These are phyloP conservation scores for Triticum timopheevii DNA, from an alignment of 176 grass and related monocot genomes.

Conservation along the genomic window DNA sequence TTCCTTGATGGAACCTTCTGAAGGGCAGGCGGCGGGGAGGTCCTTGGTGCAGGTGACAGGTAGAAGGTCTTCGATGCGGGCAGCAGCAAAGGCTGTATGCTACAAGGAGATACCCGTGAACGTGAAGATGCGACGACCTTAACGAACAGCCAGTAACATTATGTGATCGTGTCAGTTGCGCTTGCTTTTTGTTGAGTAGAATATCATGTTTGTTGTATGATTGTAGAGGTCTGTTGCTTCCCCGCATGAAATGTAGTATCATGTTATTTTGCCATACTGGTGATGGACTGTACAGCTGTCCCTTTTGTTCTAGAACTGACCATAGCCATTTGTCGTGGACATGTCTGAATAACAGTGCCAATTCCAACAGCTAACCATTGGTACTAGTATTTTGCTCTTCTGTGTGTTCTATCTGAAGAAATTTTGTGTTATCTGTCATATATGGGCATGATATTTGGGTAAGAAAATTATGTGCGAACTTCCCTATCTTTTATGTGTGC, in stretches of 20 bases:
- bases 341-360: background rate
- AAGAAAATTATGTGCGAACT: background rate
- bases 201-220: constrained; percentile 6
- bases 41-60: constrained; percentile 19
- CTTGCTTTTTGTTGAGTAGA: background rate
- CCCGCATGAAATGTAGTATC: background rate
- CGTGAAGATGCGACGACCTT: constrained; percentile 58
- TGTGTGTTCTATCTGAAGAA: background rate
- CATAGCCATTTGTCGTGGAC: background rate
- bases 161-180: background rate
- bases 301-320: background rate
- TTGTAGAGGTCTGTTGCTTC: constrained; percentile 2
- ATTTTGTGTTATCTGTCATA: background rate
- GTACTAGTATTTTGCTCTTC: background rate
- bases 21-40: constrained; percentile 9
- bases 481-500: background rate
- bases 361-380: background rate
- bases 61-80: constrained; percentile 41
- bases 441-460: background rate
- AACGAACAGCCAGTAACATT: background rate
- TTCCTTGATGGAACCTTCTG: background rate
- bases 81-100: constrained; percentile 48
- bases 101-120: constrained; percentile 67
- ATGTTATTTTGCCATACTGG: constrained; percentile 6
- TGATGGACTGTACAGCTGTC: background rate